phyloP scores from a whole-genome alignment of 2,329 filamentous ascomycete species.

The Ilyonectria sp. region DNA sequence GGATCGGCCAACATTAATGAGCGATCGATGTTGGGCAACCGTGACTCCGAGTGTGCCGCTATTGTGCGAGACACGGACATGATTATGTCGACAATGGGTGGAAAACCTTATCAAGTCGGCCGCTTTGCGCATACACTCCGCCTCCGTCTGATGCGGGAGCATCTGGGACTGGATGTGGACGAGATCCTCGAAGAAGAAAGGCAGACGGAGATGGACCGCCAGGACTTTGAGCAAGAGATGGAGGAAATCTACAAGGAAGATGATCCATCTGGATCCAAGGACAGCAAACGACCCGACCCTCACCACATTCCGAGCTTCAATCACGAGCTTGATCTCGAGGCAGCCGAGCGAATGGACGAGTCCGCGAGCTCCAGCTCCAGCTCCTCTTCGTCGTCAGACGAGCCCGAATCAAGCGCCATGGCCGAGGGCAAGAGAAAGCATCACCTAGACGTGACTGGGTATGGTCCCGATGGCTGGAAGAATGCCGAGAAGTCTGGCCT shows the following conservation, averaged over 20 bases:
- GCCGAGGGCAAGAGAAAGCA: slow-evolving; percentile 75
- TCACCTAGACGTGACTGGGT: slow-evolving; percentile 82
- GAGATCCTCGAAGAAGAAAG: slow-evolving; percentile 87
- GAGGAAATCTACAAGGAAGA: slow-evolving; percentile 72
- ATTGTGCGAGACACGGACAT: slow-evolving; percentile 94
- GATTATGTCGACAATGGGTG: slow-evolving; percentile 92
- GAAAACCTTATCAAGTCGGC: slow-evolving; percentile 89
- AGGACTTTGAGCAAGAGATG: slow-evolving; percentile 72
- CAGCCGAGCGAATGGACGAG: slow-evolving; percentile 65
- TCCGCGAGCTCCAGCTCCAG: slow-evolving; percentile 28
- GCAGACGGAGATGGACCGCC: slow-evolving; percentile 75
- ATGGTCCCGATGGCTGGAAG: slow-evolving; percentile 83
- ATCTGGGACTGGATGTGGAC: slow-evolving; percentile 95
- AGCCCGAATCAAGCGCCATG: slow-evolving; percentile 46
- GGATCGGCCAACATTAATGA: slow-evolving; percentile 99
- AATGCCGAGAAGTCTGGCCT: slow-evolving; percentile 72
- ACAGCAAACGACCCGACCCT: slow-evolving; percentile 53
- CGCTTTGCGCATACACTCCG: slow-evolving; percentile 94
- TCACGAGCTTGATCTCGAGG: slow-evolving; percentile 67
- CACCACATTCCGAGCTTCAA: slow-evolving; percentile 74
- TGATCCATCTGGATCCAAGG: slow-evolving; percentile 46
- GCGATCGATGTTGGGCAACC: slow-evolving; percentile 90
- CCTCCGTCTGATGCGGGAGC: slow-evolving; percentile 95
- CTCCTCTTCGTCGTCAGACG: slow-evolving; percentile 40
- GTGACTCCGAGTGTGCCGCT: slow-evolving; percentile 93